These are phyloP conservation scores for Phialophora chinensis DNA, from an alignment of 2,329 filamentous ascomycete genomes.

Conservation along the genomic window DNA sequence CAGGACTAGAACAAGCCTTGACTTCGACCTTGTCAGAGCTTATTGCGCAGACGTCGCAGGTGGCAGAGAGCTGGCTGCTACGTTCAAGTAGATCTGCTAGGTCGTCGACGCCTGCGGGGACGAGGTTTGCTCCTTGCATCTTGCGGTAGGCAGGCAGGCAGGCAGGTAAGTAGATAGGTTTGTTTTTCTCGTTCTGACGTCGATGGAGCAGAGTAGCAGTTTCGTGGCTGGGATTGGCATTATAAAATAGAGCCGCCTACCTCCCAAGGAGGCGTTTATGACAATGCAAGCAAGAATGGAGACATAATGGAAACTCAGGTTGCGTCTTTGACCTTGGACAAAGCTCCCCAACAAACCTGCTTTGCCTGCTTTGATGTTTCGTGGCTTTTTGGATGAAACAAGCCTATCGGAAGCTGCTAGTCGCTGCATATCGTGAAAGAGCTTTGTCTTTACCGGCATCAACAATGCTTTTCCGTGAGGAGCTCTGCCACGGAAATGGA, in stretches of 20 bases:
- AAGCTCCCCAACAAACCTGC: background rate
- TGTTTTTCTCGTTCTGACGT: background rate
- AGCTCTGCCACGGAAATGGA: background rate
- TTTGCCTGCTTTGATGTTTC: background rate
- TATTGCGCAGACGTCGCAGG: conserved; percentile 5
- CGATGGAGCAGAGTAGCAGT: background rate
- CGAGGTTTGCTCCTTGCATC: background rate
- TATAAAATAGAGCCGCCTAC: background rate
- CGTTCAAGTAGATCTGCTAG: background rate
- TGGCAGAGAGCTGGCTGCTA: background rate
- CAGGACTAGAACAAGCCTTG: conserved; percentile 13
- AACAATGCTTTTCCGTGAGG: background rate
- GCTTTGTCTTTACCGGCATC: conserved; percentile 3
- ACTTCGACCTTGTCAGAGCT: conserved; percentile 15
- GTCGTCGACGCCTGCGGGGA: background rate
- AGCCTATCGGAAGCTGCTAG: background rate
- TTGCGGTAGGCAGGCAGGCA: background rate
- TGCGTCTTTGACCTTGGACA: background rate
- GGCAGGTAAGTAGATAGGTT: background rate
- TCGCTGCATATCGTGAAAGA: background rate
- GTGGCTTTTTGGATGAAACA: background rate
- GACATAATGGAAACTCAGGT: background rate
- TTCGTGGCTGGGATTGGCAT: no score
- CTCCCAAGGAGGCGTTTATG: background rate
- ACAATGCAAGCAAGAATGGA: background rate